Conservation (phyloP, 768 basidiomycete species). For the Leccinum subtestaceum region DNA sequence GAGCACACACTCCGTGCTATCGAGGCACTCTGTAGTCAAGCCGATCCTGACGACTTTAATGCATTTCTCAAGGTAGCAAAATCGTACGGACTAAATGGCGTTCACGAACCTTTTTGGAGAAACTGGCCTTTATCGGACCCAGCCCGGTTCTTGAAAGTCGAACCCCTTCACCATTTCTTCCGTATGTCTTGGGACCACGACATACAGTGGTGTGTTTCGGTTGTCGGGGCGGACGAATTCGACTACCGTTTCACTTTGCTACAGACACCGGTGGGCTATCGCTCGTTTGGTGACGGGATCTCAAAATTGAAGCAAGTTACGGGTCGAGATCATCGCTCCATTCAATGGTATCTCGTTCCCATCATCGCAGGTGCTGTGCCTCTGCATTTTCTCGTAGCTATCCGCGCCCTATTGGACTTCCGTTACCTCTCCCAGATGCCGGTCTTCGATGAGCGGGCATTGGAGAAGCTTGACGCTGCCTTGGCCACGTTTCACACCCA, state of each 20-base stretch:
- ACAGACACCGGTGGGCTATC: slow-evolving; percentile 34
- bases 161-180: neutral
- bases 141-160: neutral
- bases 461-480: no score
- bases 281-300: slow-evolving; percentile 40
- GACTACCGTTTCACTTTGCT: slow-evolving; percentile 37
- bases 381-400: no score
- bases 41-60: neutral
- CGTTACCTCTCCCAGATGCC: no score
- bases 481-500: no score
- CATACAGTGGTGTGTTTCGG: neutral
- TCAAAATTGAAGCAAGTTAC: slow-evolving; percentile 16
- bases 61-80: neutral
- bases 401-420: no score
- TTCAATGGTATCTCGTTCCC: slow-evolving; percentile 9
- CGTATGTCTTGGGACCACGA: neutral
- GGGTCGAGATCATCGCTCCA: slow-evolving; percentile 7
- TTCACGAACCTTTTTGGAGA: neutral
- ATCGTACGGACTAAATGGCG: neutral
- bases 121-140: neutral
- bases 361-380: no score
- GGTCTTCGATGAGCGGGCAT: no score
- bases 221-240: slow-evolving; percentile 24
- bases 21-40: neutral
- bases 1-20: no score